A percentile compares a stretch with the other conserved stretches of the same genome.
phyloP scores from a whole-genome alignment of 306 rosid species.

The Heteromeles arbutifolia region DNA sequence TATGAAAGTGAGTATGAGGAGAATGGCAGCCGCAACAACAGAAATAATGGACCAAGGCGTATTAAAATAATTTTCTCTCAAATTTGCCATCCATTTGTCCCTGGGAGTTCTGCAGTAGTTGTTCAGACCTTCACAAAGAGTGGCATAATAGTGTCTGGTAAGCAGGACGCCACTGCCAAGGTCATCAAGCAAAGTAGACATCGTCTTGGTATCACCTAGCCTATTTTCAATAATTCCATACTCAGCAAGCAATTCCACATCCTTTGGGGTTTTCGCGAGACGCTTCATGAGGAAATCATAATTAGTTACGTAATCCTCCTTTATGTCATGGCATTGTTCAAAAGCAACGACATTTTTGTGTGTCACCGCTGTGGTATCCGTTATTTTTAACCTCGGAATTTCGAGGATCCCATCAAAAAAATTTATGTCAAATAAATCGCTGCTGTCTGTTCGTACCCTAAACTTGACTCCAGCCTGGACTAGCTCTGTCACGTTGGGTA shows the following conservation, averaged over 20 bases:
- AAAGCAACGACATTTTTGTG: slow-evolving; percentile 27
- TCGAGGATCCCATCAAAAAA: not conserved
- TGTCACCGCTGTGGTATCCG: not conserved
- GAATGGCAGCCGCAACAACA: not conserved
- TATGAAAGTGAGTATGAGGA: slow-evolving; percentile 9
- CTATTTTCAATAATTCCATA: slow-evolving; percentile 13
- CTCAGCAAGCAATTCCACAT: slow-evolving; percentile 17
- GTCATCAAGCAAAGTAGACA: slow-evolving; percentile 8
- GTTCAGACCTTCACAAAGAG: slow-evolving; percentile 1
- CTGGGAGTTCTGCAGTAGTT: not conserved
- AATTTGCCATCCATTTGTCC: slow-evolving; percentile 18
- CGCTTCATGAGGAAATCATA: not conserved
- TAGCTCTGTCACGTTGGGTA: slow-evolving; percentile 22
- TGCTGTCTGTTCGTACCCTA: not conserved
- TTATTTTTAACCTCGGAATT: not conserved
- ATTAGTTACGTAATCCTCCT: not conserved
- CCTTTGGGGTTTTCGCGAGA: not conserved
- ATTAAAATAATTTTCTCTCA: slow-evolving; percentile 7
- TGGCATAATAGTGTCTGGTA: not conserved
- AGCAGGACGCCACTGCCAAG: not conserved
- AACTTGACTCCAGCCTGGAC: slow-evolving; percentile 27
- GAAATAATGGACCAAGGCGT: slow-evolving; percentile 10
- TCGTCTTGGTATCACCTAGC: not conserved
- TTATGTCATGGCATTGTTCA: slow-evolving; percentile 16
- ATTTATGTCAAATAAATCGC: slow-evolving; percentile 9